Evolutionary conservation across 2,329 filamentous ascomycete genomes (phyloP).

Genomic region (Fusarium sambucinum): DNA sequence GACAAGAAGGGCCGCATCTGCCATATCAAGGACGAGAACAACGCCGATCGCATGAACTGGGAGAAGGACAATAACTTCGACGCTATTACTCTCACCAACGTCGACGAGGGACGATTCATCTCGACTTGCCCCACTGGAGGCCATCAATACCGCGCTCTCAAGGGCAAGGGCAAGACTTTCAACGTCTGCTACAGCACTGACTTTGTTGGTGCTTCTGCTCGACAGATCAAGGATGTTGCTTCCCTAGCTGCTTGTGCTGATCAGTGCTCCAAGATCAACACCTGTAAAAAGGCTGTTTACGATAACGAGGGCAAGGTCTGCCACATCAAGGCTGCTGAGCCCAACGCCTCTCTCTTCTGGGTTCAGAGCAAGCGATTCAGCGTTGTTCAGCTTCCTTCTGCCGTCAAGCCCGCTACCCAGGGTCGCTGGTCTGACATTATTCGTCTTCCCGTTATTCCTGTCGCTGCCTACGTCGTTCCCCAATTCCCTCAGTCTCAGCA

Average conservation of each 20-base stretch:
- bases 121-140: slow-evolving; percentile 18
- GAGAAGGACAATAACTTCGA: slow-evolving; percentile 24
- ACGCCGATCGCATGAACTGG: slow-evolving; percentile 27
- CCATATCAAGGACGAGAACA: slow-evolving; percentile 34
- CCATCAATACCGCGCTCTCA: slow-evolving; percentile 22
- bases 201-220: slow-evolving; percentile 13
- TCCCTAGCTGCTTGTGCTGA: slow-evolving; percentile 35
- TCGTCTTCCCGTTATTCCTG: slow-evolving; percentile 32
- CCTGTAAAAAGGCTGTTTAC: slow-evolving; percentile 37
- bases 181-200: slow-evolving; percentile 30
- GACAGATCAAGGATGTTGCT: slow-evolving; percentile 19
- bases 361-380: slow-evolving; percentile 33
- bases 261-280: slow-evolving; percentile 23
- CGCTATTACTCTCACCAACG: slow-evolving; percentile 19
- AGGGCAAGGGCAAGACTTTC: slow-evolving; percentile 16
- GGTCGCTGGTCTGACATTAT: slow-evolving; percentile 37
- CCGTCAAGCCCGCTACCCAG: not conserved
- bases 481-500: slow-evolving; percentile 27
- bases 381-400: slow-evolving; percentile 17
- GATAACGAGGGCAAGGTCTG: slow-evolving; percentile 40
- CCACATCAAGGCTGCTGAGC: slow-evolving; percentile 34
- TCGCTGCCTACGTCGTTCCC: slow-evolving; percentile 38
- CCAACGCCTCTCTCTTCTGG: slow-evolving; percentile 31
- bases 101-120: slow-evolving; percentile 29
- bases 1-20: slow-evolving; percentile 31